phyloP scores from a whole-genome alignment of 768 basidiomycete genomes.

The Suillus bovinus region DNA sequence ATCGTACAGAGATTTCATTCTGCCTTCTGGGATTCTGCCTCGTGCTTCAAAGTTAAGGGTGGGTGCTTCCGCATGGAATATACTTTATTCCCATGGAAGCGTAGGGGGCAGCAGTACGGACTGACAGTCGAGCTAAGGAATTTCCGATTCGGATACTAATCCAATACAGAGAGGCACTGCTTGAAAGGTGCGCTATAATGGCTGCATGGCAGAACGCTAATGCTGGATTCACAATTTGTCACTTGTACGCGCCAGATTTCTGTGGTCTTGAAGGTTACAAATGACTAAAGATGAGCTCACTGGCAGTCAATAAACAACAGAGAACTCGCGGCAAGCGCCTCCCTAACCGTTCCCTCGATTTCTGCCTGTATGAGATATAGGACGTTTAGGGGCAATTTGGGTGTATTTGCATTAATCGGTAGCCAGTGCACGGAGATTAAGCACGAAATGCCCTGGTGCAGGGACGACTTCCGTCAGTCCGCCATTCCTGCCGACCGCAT shows the following conservation, averaged over 20 bases:
- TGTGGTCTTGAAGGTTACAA: slow-evolving; percentile 24
- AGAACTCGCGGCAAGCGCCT: slow-evolving; percentile 27
- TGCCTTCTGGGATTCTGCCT: neutral
- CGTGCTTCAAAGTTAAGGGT: neutral
- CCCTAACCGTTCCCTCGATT: slow-evolving; percentile 46
- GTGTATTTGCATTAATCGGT: slow-evolving; percentile 53
- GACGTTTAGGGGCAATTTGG: slow-evolving; percentile 74
- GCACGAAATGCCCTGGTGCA: neutral
- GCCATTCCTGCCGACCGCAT: too few species aligned
- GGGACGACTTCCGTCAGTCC: too few species aligned
- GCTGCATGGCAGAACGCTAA: slow-evolving; percentile 26
- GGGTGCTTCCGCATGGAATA: neutral
- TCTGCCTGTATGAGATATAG: slow-evolving; percentile 52
- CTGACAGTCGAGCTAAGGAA: neutral
- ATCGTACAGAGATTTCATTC: neutral
- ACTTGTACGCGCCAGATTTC: slow-evolving; percentile 21
- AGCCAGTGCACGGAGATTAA: slow-evolving; percentile 13
- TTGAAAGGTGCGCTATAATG: slow-evolving; percentile 24
- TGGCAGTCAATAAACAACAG: slow-evolving; percentile 12
- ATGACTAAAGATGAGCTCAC: slow-evolving; percentile 24
- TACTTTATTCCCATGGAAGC: neutral
- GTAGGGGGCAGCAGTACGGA: neutral
- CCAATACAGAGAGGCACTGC: neutral
- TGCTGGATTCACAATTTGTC: slow-evolving; percentile 36
- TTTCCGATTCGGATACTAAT: too few species aligned